Evolutionary conservation across 305 asterid species (phyloP), one percentile per base, ranked within the genome.

Genomic region (Rubia balearica): DNA sequence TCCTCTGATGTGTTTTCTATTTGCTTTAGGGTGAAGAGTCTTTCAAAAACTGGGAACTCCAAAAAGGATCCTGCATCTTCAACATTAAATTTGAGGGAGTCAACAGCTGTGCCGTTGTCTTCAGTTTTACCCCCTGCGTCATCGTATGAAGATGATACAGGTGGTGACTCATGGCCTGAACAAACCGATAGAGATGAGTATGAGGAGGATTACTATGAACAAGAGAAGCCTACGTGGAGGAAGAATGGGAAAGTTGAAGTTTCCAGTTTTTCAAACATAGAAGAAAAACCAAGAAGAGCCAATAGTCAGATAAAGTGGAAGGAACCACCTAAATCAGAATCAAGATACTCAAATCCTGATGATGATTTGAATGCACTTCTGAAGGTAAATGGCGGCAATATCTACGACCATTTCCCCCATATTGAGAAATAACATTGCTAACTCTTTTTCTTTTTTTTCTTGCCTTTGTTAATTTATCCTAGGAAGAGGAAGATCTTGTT

Each of bases 401-500:
- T 55, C 67, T 49, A 56, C 59, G 21, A 27, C 43, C 66, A 65
- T 61, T 10, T 65, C n/a, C 53, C 68, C 5, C 13, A 9, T 33
- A 45, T 64, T 40, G 30, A 40, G 68, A 21, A 41, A 9, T 64
- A 40, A 21, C 22, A 19, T 53, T 55, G 36, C 27, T 71, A 27
- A 46, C 45, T 8, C 57, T 33, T n/a, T 27, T 41, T 43, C 59
- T 43, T 33, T 60, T 55, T 55, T 60, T 27, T 11, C 36, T n/a
- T 51, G 57, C 42, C 36, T 69, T 24, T 41, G 17, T 67, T 38
- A n/a, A 7, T 53, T 67, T 22, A 75, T 40, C 69, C 74, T 78
- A 94, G 99, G 98, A 94, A 71, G 99, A 94, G 87, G 98, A 94
- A 81, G 96, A 87, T 78, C 96, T 94, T 40, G 98, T 94, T 70